Percentiles rank a stretch among this genome's conserved stretches.
phyloP scores from a whole-genome alignment of 2,329 filamentous ascomycete genomes.

The Epichloe glyceriae region DNA sequence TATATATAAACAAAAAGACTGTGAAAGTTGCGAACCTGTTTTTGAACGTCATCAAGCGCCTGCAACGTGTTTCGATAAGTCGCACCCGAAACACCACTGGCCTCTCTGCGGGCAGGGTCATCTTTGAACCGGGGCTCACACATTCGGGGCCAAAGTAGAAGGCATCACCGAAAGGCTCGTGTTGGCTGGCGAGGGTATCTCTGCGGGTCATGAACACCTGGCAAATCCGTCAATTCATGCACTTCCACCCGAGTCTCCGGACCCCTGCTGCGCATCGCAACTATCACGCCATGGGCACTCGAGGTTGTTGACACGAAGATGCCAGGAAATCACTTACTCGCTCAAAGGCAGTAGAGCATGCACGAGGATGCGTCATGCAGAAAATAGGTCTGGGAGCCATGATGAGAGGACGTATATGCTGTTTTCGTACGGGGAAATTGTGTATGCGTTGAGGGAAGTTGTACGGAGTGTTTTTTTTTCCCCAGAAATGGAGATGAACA shows the following conservation, averaged over 20 bases:
- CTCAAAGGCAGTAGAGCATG: slow-evolving; percentile 95
- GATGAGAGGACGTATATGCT: neutral
- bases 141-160: slow-evolving; percentile 94
- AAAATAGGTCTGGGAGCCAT: slow-evolving; percentile 49
- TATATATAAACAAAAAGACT: too few relatives aligned
- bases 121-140: slow-evolving; percentile 64
- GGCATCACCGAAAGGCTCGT: slow-evolving; percentile 94
- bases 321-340: slow-evolving; percentile 43
- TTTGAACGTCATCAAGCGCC: slow-evolving; percentile 55
- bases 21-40: slow-evolving; percentile 47
- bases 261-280: neutral
- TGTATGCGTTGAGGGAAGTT: neutral
- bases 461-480: too few relatives aligned
- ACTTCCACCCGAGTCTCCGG: neutral
- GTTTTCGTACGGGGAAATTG: neutral
- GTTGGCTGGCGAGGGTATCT: slow-evolving; percentile 68
- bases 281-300: neutral
- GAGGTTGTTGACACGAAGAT: neutral
- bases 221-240: neutral
- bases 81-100: slow-evolving; percentile 54
- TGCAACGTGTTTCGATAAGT: slow-evolving; percentile 72
- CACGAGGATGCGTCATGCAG: slow-evolving; percentile 83
- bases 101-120: slow-evolving; percentile 41
- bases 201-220: slow-evolving; percentile 94
- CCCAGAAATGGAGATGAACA: too few relatives aligned